phyloP scores from a whole-genome alignment of 2,329 filamentous ascomycete species.

The Lachnellula arida region DNA sequence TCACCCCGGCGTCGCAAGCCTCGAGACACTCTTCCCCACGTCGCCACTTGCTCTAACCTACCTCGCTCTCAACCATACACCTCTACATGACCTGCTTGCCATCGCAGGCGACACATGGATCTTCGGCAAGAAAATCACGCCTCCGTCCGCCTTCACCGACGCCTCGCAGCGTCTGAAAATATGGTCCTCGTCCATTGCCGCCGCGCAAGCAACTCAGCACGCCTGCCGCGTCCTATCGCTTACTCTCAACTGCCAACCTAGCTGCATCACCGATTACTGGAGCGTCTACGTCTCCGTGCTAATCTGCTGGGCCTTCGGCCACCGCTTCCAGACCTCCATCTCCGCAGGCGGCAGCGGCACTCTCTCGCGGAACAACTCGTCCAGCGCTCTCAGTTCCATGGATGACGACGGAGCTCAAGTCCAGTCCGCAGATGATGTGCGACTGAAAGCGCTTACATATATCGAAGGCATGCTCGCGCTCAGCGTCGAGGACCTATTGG shows the following conservation, averaged over 20 bases:
- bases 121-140: constrained; percentile 49
- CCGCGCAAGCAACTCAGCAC: constrained; percentile 43
- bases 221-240: constrained; percentile 48
- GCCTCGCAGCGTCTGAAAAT: constrained; percentile 43
- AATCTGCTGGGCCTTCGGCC: constrained; percentile 55
- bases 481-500: constrained; percentile 37
- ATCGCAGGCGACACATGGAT: constrained; percentile 56
- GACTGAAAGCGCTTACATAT: constrained; percentile 30
- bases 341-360: constrained; percentile 12
- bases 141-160: constrained; percentile 40
- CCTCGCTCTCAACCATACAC: constrained; percentile 53
- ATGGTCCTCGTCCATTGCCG: constrained; percentile 43
- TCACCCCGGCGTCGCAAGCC: constrained; percentile 9
- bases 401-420: constrained; percentile 5
- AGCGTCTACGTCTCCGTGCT: constrained; percentile 52
- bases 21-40: constrained; percentile 38
- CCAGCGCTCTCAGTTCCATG: constrained; percentile 4
- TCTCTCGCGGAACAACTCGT: constrained; percentile 11
- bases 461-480: constrained; percentile 38
- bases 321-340: constrained; percentile 26
- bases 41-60: constrained; percentile 48
- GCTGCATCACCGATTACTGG: constrained; percentile 47
- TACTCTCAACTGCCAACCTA: constrained; percentile 35
- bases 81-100: constrained; percentile 52
- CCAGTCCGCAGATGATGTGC: constrained; percentile 9